Conservation (phyloP, 2,329 filamentous ascomycete species). For the Pyrenochaeta sp. region DNA sequence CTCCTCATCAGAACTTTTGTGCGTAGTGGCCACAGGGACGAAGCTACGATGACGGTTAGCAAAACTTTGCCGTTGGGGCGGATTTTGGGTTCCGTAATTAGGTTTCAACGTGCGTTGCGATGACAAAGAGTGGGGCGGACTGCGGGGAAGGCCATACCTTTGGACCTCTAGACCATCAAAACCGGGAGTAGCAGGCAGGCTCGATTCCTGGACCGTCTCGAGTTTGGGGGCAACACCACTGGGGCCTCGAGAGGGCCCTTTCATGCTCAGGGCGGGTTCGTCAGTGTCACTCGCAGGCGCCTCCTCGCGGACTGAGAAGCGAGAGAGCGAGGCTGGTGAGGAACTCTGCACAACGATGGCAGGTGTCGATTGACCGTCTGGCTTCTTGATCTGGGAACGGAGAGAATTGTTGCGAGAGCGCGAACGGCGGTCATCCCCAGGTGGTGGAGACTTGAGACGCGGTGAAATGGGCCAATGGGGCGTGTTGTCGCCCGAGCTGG, state of each 20-base stretch:
- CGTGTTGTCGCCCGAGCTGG: constrained; percentile 54
- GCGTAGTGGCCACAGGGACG: constrained; percentile 20
- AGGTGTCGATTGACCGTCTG: constrained; percentile 45
- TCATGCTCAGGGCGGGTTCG: constrained; percentile 47
- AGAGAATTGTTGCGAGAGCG: constrained; percentile 55
- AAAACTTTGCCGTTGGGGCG: constrained; percentile 20
- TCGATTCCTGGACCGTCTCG: constrained; percentile 92
- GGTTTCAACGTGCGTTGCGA: constrained; percentile 31
- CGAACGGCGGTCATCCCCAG: constrained; percentile 40
- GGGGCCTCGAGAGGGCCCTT: constrained; percentile 60
- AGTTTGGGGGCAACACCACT: constrained; percentile 68
- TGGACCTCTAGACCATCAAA: constrained; percentile 47
- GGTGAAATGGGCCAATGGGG: constrained; percentile 81
- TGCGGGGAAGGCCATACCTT: constrained; percentile 41
- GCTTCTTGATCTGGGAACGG: constrained; percentile 44
- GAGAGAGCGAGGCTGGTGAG: constrained; percentile 49
- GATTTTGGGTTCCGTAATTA: constrained; percentile 25
- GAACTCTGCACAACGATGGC: constrained; percentile 56
- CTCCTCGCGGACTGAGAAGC: constrained; percentile 39
- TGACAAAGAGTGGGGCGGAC: constrained; percentile 36
- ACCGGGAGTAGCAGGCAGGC: constrained; percentile 72
- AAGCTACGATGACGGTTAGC: constrained; percentile 31
- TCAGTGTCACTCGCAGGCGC: constrained; percentile 43
- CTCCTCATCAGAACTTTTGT: constrained; percentile 43
- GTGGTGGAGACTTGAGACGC: constrained; percentile 76